phyloP scores from a whole-genome alignment of 2,329 filamentous ascomycete genomes.

The Gliomastix tumulicola region DNA sequence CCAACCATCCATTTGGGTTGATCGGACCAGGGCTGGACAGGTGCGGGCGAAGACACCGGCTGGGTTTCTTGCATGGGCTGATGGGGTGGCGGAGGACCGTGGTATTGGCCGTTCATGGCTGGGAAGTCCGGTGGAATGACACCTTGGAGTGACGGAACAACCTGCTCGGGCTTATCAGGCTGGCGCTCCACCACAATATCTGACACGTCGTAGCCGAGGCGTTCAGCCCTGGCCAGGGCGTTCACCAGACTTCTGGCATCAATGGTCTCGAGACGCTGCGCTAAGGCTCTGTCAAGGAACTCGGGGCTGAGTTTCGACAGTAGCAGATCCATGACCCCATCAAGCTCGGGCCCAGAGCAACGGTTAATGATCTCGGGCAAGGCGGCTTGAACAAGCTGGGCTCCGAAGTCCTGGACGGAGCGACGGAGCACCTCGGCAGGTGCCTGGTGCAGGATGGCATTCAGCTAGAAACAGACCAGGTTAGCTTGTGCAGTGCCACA shows the following conservation, averaged over 20 bases:
- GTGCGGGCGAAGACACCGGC: too few relatives aligned
- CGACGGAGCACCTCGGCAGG: constrained; percentile 24
- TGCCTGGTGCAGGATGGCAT: constrained; percentile 39
- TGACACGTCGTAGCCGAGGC: constrained; percentile 45
- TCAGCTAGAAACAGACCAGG: constrained; percentile 33
- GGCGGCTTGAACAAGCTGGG: constrained; percentile 29
- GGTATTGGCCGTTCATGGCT: too few relatives aligned
- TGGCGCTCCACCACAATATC: constrained; percentile 39
- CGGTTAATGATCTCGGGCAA: constrained; percentile 33
- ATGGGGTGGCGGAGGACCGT: too few relatives aligned
- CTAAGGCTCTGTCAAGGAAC: constrained; percentile 47
- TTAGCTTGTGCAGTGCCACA: too few relatives aligned
- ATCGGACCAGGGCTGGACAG: too few relatives aligned
- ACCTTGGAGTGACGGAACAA: constrained; percentile 22
- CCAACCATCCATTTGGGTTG: too few relatives aligned
- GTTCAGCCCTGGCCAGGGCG: constrained; percentile 47
- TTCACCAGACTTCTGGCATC: constrained; percentile 48
- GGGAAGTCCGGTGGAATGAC: background rate
- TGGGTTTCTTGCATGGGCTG: too few relatives aligned
- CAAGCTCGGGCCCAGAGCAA: constrained; percentile 31
- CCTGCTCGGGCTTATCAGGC: constrained; percentile 20
- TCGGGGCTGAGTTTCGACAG: constrained; percentile 36
- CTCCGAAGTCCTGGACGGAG: constrained; percentile 37
- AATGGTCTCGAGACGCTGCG: constrained; percentile 44
- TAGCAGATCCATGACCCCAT: constrained; percentile 34